Conservation (phyloP, 2,329 filamentous ascomycete species). For the Colletotrichum tabaci region DNA sequence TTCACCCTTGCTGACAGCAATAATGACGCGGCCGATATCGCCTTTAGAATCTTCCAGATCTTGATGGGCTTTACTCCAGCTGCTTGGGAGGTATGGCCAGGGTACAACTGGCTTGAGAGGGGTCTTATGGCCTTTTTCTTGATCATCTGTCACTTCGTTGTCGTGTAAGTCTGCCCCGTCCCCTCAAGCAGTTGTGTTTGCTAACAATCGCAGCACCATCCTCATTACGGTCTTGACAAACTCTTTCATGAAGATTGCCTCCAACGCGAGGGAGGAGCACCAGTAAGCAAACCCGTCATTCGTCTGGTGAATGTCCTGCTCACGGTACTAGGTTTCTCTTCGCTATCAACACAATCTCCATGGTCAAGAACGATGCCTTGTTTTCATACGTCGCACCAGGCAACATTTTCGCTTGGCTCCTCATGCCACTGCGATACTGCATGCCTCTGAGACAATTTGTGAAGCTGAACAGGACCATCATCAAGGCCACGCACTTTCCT, state of each 20-base stretch:
- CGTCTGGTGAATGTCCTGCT: conserved; percentile 15
- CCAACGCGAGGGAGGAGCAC: conserved; percentile 94
- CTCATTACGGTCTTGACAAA: conserved; percentile 96
- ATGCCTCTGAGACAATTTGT: conserved; percentile 88
- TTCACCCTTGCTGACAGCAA: conserved; percentile 86
- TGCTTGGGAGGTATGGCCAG: conserved; percentile 90
- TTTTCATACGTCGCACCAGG: conserved; percentile 95
- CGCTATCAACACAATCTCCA: conserved; percentile 95
- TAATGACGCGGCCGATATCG: conserved; percentile 80
- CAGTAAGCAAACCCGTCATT: conserved; percentile 60
- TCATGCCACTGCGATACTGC: conserved; percentile 85
- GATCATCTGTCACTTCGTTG: conserved; percentile 94
- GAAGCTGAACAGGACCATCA: conserved; percentile 88
- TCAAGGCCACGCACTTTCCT: conserved; percentile 92
- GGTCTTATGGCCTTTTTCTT: conserved; percentile 84
- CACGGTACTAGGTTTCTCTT: conserved; percentile 78
- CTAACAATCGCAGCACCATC: conserved; percentile 73
- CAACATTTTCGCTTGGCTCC: conserved; percentile 91
- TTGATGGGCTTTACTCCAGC: conserved; percentile 96
- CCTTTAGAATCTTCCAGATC: conserved; percentile 93
- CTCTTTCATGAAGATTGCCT: conserved; percentile 94
- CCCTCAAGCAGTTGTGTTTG: neutral
- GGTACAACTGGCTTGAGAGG: conserved; percentile 85
- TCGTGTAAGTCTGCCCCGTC: conserved; percentile 70
- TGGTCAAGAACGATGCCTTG: conserved; percentile 97